phyloP scores from a whole-genome alignment of 1,139 yeast genomes.

The Arxiozyma bovina region DNA sequence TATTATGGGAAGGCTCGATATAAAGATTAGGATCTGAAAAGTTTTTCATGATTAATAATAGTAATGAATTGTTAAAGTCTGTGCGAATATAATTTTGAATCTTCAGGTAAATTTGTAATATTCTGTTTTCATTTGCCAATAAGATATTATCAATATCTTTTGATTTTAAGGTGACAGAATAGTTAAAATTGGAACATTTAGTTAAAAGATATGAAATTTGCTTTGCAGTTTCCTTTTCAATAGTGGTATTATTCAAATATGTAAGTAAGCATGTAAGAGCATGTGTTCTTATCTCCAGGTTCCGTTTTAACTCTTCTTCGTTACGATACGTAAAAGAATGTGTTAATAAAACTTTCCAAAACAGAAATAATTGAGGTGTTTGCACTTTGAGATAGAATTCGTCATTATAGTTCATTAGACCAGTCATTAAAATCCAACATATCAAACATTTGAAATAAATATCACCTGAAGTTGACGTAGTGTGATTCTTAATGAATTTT shows the following conservation, averaged over 20 bases:
- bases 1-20: conserved; percentile 20
- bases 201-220: conserved; percentile 39
- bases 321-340: conserved; percentile 30
- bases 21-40: conserved; percentile 36
- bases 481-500: conserved; percentile 30
- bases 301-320: conserved; percentile 36
- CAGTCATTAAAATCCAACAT: conserved; percentile 73
- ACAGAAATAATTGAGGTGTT: conserved; percentile 61
- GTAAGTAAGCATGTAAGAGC: conserved; percentile 40
- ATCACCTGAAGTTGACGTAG: conserved; percentile 25
- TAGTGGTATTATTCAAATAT: conserved; percentile 32
- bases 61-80: conserved; percentile 40
- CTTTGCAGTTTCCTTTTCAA: conserved; percentile 35
- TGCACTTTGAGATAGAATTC: conserved; percentile 58
- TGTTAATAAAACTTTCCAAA: conserved; percentile 78
- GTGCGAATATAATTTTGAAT: conserved; percentile 35
- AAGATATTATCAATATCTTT: conserved; percentile 24
- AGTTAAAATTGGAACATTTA: conserved; percentile 33
- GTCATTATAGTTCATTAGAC: conserved; percentile 60
- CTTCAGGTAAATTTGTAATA: conserved; percentile 37
- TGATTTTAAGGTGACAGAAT: conserved; percentile 22
- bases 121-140: conserved; percentile 36
- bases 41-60: conserved; percentile 38
- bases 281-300: conserved; percentile 41
- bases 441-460: conserved; percentile 37